Percentiles rank a stretch among this genome's conserved stretches.
These are phyloP conservation scores for Ilyonectria sp. DNA, from an alignment of 2,329 filamentous ascomycete genomes.

Conservation along the genomic window DNA sequence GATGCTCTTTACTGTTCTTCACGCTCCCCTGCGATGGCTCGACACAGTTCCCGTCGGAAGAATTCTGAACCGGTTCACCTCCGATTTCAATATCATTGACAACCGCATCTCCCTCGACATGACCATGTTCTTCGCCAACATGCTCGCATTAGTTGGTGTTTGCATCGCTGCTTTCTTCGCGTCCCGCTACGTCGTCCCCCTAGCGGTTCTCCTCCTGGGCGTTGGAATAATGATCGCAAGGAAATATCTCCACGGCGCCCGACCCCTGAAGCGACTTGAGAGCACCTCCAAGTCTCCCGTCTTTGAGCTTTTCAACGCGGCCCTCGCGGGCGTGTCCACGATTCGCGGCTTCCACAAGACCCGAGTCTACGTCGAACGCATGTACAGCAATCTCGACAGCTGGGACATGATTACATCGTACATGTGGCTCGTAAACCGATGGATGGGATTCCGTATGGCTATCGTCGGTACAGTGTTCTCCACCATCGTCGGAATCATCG, in stretches of 20 bases:
- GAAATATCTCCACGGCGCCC: constrained; percentile 78
- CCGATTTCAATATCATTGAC: constrained; percentile 83
- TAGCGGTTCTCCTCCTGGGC: constrained; percentile 71
- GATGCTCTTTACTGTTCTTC: constrained; percentile 77
- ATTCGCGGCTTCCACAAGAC: constrained; percentile 83
- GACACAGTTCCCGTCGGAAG: constrained; percentile 85
- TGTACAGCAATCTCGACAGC: constrained; percentile 79
- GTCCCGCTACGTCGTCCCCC: constrained; percentile 75
- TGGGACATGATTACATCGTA: constrained; percentile 78
- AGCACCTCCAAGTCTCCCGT: constrained; percentile 84
- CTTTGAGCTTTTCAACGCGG: constrained; percentile 84
- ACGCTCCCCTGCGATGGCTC: constrained; percentile 83
- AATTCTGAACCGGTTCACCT: constrained; percentile 83
- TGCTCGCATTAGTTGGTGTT: constrained; percentile 75
- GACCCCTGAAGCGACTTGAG: constrained; percentile 84
- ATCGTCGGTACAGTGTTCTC: constrained; percentile 79
- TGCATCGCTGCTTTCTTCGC: constrained; percentile 78
- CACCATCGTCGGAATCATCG: constrained; percentile 74
- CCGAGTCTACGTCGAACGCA: constrained; percentile 76
- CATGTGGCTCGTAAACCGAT: constrained; percentile 81
- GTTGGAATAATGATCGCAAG: constrained; percentile 72
- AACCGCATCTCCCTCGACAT: constrained; percentile 76
- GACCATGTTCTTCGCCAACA: constrained; percentile 71
- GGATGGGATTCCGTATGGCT: constrained; percentile 82
- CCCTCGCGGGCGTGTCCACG: constrained; percentile 80